phyloP scores from a whole-genome alignment of 2,329 filamentous ascomycete species.

The Nemania serpens region DNA sequence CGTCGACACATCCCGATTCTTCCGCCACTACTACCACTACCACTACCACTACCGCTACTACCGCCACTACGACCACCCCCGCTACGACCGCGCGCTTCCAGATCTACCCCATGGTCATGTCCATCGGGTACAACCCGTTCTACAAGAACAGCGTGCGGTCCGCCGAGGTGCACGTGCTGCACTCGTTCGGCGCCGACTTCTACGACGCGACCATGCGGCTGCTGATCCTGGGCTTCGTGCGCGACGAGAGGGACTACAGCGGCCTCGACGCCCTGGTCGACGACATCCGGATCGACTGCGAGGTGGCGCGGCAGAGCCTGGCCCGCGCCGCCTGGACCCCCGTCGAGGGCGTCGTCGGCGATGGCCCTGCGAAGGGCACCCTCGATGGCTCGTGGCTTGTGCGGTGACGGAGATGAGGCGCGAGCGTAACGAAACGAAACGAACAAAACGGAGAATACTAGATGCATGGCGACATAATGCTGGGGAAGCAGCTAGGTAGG shows the following conservation, averaged over 20 bases:
- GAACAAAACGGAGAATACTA: not conserved
- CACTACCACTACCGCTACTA: not conserved
- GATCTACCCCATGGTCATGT: slow-evolving; percentile 88
- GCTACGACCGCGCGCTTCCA: slow-evolving; percentile 30
- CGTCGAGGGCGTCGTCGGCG: slow-evolving; percentile 44
- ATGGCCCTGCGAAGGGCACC: slow-evolving; percentile 30
- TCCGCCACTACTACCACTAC: slow-evolving; percentile 28
- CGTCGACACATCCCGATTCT: slow-evolving; percentile 51
- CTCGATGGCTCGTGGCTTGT: slow-evolving; percentile 43
- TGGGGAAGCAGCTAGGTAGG: too few species aligned
- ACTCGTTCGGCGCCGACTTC: slow-evolving; percentile 78
- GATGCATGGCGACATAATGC: too few species aligned
- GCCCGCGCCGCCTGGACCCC: slow-evolving; percentile 65
- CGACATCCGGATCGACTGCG: slow-evolving; percentile 88
- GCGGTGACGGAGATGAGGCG: slow-evolving; percentile 9
- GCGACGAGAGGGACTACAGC: slow-evolving; percentile 87
- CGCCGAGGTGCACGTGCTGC: slow-evolving; percentile 89
- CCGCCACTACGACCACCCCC: not conserved
- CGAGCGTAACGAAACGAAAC: slow-evolving; percentile 4
- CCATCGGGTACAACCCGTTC: slow-evolving; percentile 95
- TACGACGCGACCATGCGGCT: slow-evolving; percentile 82
- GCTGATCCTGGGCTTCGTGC: slow-evolving; percentile 82
- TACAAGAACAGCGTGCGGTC: slow-evolving; percentile 89
- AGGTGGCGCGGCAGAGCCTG: slow-evolving; percentile 77
- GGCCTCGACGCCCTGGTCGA: slow-evolving; percentile 80